Conservation (phyloP, 495 filamentous ascomycete species). For the Penicillium manginii region DNA sequence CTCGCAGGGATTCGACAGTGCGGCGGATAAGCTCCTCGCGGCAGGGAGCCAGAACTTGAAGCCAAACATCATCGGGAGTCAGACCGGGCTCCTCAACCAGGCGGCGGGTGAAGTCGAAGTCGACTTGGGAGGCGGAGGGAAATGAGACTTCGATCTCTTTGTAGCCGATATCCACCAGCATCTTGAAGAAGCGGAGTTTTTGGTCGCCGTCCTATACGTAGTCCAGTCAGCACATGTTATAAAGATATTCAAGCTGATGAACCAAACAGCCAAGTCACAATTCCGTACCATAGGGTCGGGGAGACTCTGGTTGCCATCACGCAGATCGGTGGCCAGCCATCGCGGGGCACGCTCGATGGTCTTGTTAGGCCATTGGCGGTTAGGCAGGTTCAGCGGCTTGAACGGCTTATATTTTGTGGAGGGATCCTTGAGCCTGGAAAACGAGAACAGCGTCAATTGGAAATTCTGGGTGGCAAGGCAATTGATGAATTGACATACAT, state of each 20-base stretch:
- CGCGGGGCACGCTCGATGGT: constrained; percentile 76
- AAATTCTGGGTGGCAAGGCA: background rate
- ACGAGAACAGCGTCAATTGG: no score
- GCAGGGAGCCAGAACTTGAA: constrained; percentile 94
- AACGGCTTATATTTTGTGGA: constrained; percentile 87
- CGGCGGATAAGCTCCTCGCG: constrained; percentile 88
- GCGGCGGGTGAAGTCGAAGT: constrained; percentile 92
- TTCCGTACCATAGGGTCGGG: constrained; percentile 80
- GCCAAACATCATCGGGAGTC: constrained; percentile 90
- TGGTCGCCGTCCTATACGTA: constrained; percentile 77
- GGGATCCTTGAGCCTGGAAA: constrained; percentile 85
- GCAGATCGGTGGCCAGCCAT: constrained; percentile 84
- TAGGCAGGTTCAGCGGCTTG: constrained; percentile 75
- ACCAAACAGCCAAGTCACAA: background rate
- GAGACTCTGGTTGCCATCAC: constrained; percentile 89
- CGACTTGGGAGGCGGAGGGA: constrained; percentile 89
- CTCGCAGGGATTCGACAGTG: constrained; percentile 88
- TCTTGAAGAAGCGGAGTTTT: constrained; percentile 93
- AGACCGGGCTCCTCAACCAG: constrained; percentile 85
- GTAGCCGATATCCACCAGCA: constrained; percentile 92
- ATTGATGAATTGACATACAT: constrained; percentile 35
- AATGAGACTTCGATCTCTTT: constrained; percentile 99
- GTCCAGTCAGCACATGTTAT: background rate
- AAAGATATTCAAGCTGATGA: background rate
- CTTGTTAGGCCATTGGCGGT: constrained; percentile 90